Conservation (phyloP, 352 stramenopile species). For the Globisporangium echinulatum region DNA sequence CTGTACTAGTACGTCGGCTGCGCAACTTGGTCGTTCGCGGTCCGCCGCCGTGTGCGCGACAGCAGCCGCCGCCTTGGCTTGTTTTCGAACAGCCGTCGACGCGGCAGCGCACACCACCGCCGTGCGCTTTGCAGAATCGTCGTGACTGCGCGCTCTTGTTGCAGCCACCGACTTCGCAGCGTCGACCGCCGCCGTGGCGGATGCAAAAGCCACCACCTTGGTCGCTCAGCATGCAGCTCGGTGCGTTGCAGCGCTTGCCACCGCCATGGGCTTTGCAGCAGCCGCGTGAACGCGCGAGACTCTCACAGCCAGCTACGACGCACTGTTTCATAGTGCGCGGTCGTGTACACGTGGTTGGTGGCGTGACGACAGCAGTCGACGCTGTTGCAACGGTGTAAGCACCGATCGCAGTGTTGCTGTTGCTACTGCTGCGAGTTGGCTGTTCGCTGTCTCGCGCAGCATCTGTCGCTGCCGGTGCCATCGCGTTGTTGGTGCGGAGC, state of each 20-base stretch:
- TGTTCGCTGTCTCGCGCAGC: background rate
- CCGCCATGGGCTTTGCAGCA: slow-evolving; percentile 26
- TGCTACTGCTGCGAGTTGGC: background rate
- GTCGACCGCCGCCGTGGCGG: slow-evolving; percentile 76
- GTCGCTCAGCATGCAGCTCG: slow-evolving; percentile 17
- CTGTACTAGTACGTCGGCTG: background rate
- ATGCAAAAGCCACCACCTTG: slow-evolving; percentile 45
- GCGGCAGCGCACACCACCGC: slow-evolving; percentile 33
- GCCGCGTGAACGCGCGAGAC: slow-evolving; percentile 10
- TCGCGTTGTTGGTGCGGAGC: too few species aligned
- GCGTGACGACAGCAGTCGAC: background rate
- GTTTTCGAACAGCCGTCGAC: slow-evolving; percentile 34
- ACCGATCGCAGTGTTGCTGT: background rate
- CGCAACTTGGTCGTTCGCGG: slow-evolving; percentile 5
- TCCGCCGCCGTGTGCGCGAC: slow-evolving; percentile 37
- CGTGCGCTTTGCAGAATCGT: slow-evolving; percentile 49
- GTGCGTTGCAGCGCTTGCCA: slow-evolving; percentile 32
- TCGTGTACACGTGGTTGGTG: background rate
- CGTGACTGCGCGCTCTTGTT: slow-evolving; percentile 49
- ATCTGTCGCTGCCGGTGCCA: background rate
- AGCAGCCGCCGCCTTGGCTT: slow-evolving; percentile 40
- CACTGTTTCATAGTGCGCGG: slow-evolving; percentile 11
- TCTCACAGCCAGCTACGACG: slow-evolving; percentile 6
- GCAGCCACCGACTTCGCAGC: slow-evolving; percentile 35
- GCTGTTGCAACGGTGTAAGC: background rate